phyloP scores from a whole-genome alignment of 2,329 filamentous ascomycete genomes.

The Botrytis tulipae region DNA sequence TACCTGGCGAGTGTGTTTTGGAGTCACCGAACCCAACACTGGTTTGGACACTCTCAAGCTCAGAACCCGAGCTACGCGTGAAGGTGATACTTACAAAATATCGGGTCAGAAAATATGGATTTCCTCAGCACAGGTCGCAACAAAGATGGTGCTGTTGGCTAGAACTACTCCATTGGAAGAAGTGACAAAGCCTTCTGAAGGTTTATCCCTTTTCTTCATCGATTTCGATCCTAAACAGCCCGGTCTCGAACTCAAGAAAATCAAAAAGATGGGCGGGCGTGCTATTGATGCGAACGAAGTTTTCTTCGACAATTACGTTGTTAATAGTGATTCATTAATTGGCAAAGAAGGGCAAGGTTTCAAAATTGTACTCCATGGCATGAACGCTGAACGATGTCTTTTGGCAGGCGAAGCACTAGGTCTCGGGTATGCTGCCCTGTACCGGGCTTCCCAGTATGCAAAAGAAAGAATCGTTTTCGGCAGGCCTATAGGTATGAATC shows the following conservation, averaged over 20 bases:
- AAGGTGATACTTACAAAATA: slow-evolving; percentile 62
- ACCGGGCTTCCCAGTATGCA: slow-evolving; percentile 63
- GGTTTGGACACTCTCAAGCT: slow-evolving; percentile 76
- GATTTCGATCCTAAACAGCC: slow-evolving; percentile 62
- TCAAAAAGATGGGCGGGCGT: slow-evolving; percentile 82
- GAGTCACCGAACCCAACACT: slow-evolving; percentile 80
- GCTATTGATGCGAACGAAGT: slow-evolving; percentile 85
- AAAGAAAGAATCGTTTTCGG: slow-evolving; percentile 64
- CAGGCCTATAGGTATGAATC: slow-evolving; percentile 65
- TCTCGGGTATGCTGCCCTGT: slow-evolving; percentile 69
- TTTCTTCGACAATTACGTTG: slow-evolving; percentile 77
- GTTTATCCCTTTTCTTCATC: slow-evolving; percentile 78
- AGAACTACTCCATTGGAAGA: slow-evolving; percentile 70
- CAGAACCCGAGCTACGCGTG: slow-evolving; percentile 60
- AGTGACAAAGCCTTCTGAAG: slow-evolving; percentile 68
- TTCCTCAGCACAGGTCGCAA: slow-evolving; percentile 76
- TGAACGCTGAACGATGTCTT: slow-evolving; percentile 76
- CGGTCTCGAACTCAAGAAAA: slow-evolving; percentile 56
- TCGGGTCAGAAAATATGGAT: slow-evolving; percentile 89
- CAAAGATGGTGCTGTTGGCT: slow-evolving; percentile 79
- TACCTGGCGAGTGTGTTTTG: slow-evolving; percentile 72
- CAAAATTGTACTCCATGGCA: slow-evolving; percentile 73
- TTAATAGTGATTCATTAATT: slow-evolving; percentile 63
- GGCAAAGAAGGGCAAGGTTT: slow-evolving; percentile 75
- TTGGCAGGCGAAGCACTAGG: slow-evolving; percentile 78